These are phyloP conservation scores for Leptodermis oblonga DNA, from an alignment of 257 asterid genomes.

Conservation along the genomic window DNA sequence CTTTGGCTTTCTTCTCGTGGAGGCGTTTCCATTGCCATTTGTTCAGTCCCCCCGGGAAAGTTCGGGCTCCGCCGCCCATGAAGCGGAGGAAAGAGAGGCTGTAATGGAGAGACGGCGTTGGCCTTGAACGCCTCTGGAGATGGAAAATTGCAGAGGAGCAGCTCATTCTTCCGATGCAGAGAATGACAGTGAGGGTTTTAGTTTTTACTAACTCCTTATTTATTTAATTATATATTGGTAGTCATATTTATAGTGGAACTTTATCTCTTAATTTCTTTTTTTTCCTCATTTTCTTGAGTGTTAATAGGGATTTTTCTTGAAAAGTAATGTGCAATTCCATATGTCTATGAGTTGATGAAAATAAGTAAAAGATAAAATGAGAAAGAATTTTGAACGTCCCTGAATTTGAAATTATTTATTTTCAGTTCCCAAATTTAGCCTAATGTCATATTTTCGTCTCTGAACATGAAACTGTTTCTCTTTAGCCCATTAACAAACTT, in stretches of 20 bases:
- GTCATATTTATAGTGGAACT: neutral
- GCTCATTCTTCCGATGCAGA: constrained; percentile 3
- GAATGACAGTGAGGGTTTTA: neutral
- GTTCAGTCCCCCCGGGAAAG: constrained; percentile 93
- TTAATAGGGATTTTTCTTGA: too few relatives aligned
- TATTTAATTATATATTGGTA: neutral
- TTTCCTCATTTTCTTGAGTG: too few relatives aligned
- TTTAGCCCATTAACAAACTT: too few relatives aligned
- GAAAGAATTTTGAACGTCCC: neutral
- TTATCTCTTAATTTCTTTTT: neutral
- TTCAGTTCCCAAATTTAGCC: too few relatives aligned
- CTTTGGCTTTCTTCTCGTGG: constrained; percentile 93
- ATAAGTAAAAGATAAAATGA: too few relatives aligned
- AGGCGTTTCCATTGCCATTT: constrained; percentile 99
- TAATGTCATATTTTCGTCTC: too few relatives aligned
- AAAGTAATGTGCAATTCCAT: too few relatives aligned
- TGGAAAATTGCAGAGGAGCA: constrained; percentile 16
- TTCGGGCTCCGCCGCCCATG: constrained; percentile 96
- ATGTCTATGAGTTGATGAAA: too few relatives aligned
- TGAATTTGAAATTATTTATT: too few relatives aligned
- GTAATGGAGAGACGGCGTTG: constrained; percentile 11
- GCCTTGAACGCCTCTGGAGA: constrained; percentile 12
- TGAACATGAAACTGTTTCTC: too few relatives aligned
- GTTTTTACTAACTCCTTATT: neutral
- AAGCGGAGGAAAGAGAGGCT: constrained; percentile 47